Conservation (phyloP, 169 alveolate species). For the Babesia ovis region DNA sequence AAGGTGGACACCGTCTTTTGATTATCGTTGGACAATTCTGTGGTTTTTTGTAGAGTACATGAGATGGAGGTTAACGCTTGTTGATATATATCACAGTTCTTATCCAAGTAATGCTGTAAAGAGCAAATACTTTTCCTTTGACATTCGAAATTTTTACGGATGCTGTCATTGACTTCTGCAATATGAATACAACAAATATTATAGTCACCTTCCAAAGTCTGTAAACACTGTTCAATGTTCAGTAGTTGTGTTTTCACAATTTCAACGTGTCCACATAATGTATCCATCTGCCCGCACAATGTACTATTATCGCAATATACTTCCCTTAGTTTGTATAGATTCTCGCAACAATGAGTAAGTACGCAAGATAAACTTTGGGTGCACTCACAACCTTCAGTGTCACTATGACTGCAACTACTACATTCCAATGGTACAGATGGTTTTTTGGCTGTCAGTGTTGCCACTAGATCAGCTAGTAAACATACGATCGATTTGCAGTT, state of each 20-base stretch:
- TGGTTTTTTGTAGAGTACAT: not conserved
- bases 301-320: not conserved
- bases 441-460: too few relatives aligned
- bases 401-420: too few relatives aligned
- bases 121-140: not conserved
- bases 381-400: too few relatives aligned
- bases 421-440: too few relatives aligned
- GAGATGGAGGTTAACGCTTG: not conserved
- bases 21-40: not conserved
- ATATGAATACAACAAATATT: not conserved
- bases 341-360: too few relatives aligned
- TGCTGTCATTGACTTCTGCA: not conserved
- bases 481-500: slow-evolving; percentile 5
- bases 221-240: not conserved
- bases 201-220: not conserved
- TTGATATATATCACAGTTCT: not conserved
- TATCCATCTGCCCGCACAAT: not conserved
- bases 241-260: not conserved
- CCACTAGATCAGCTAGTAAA: not conserved
- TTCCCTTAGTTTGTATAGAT: too few relatives aligned
- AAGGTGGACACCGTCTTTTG: not conserved
- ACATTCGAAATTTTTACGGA: not conserved
- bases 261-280: not conserved
- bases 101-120: slow-evolving; percentile 2
- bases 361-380: too few relatives aligned